Conservation (phyloP, 2,329 filamentous ascomycete genomes). For the Hirsutella minnesotensis region DNA sequence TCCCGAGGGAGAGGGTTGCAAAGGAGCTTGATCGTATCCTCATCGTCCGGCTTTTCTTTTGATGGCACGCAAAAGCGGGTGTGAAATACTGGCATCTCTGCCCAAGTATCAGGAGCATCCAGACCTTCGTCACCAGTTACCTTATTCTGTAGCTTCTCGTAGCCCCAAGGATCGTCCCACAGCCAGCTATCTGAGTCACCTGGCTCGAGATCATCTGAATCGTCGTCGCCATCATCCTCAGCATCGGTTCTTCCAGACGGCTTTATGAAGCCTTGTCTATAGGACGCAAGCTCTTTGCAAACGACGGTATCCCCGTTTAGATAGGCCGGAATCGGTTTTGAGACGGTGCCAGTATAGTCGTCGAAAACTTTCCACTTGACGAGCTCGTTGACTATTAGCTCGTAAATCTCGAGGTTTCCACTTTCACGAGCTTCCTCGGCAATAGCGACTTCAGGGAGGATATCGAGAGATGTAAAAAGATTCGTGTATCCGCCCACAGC, state of each 20-base stretch:
- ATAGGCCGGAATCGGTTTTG: slow-evolving; percentile 1
- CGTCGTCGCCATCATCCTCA: slow-evolving; percentile 1
- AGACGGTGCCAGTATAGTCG: slow-evolving; percentile 17
- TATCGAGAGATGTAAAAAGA: slow-evolving; percentile 21
- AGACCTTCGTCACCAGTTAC: slow-evolving; percentile 18
- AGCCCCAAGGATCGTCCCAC: neutral
- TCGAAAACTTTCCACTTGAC: slow-evolving; percentile 20
- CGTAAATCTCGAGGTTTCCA: slow-evolving; percentile 14
- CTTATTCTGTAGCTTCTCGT: slow-evolving; percentile 5
- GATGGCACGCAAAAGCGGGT: too few species aligned
- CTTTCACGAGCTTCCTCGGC: slow-evolving; percentile 25
- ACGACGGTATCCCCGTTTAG: slow-evolving; percentile 25
- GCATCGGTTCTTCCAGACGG: neutral
- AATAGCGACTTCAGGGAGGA: slow-evolving; percentile 24
- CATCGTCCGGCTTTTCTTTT: slow-evolving; percentile 1
- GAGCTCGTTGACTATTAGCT: slow-evolving; percentile 16
- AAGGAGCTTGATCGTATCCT: slow-evolving; percentile 10
- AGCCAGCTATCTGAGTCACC: neutral
- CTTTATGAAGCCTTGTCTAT: neutral
- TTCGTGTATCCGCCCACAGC: slow-evolving; percentile 23
- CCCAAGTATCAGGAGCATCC: slow-evolving; percentile 5
- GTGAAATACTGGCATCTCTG: slow-evolving; percentile 1
- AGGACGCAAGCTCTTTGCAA: neutral
- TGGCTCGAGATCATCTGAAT: slow-evolving; percentile 1
- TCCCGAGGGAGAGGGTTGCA: slow-evolving; percentile 20